Evolutionary conservation across 164 flowering plant species (phyloP).

Genomic region (Cinnamomum chago): DNA sequence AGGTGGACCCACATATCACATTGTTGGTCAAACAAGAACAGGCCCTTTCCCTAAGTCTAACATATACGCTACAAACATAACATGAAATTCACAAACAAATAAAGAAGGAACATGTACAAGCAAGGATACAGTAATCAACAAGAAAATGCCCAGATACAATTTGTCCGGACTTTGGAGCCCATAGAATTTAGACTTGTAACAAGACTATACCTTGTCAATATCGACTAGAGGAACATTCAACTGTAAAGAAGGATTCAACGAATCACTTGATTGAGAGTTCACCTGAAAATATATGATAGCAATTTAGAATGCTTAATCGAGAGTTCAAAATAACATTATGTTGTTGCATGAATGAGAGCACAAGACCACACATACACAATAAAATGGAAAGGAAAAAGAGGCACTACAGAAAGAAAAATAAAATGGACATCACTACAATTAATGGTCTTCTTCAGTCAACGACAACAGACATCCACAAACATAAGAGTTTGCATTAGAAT

Average conservation of each 20-base stretch:
- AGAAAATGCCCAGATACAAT: not conserved
- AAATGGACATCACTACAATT: not conserved
- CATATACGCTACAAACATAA: not conserved
- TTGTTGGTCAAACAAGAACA: no score
- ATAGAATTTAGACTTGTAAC: not conserved
- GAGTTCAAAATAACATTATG: not conserved
- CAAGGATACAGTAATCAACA: not conserved
- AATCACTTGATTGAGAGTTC: conserved; percentile 36
- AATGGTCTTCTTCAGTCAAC: no score
- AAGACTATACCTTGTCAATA: conserved; percentile 77
- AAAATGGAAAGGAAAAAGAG: not conserved
- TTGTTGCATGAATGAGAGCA: not conserved
- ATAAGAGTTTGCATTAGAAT: not conserved
- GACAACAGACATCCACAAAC: not conserved
- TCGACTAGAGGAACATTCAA: conserved; percentile 83
- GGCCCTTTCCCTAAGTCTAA: no score
- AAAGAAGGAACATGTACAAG: not conserved
- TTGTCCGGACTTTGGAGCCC: not conserved
- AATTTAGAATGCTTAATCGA: conserved; percentile 6
- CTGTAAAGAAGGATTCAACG: conserved; percentile 69
- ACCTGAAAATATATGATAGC: conserved; percentile 35
- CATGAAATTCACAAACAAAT: not conserved
- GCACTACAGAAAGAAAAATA: not conserved
- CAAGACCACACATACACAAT: not conserved
- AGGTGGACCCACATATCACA: not conserved